Evolutionary conservation across 768 basidiomycete species (phyloP).

Genomic region (Rhodotorula taiwanensis): DNA sequence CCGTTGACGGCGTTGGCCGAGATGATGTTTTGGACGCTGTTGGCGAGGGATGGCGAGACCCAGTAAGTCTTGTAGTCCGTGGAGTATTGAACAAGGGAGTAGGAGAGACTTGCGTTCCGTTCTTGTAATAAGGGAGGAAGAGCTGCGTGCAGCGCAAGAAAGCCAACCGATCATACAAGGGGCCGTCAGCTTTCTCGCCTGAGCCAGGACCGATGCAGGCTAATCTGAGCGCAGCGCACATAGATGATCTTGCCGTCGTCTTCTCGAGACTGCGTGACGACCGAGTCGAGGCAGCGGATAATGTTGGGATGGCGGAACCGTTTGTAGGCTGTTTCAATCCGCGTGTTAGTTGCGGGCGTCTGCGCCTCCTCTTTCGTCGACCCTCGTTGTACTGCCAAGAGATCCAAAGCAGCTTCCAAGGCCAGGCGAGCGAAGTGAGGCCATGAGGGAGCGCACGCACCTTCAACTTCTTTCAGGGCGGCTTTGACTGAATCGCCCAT

Average conservation of each 20-base stretch:
- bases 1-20: conserved; percentile 73
- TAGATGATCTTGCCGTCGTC: conserved; percentile 34
- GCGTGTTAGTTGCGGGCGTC: too few species aligned
- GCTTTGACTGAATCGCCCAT: conserved; percentile 61
- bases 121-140: conserved; percentile 89
- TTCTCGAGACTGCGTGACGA: conserved; percentile 22
- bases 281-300: conserved; percentile 54
- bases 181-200: too few species aligned
- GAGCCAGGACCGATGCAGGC: not conserved
- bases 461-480: conserved; percentile 55
- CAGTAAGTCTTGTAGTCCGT: not conserved
- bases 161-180: conserved; percentile 24
- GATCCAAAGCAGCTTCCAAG: too few species aligned
- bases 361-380: too few species aligned
- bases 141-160: conserved; percentile 53
- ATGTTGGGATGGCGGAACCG: conserved; percentile 96
- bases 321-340: conserved; percentile 89
- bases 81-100: too few species aligned
- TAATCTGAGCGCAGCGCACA: conserved; percentile 1
- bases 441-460: not conserved
- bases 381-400: too few species aligned
- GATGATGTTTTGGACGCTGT: conserved; percentile 92
- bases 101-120: conserved; percentile 40
- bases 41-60: conserved; percentile 41
- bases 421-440: not conserved